These are phyloP conservation scores for Linum lewisii DNA, from an alignment of 345 rosid genomes.

Conservation along the genomic window DNA sequence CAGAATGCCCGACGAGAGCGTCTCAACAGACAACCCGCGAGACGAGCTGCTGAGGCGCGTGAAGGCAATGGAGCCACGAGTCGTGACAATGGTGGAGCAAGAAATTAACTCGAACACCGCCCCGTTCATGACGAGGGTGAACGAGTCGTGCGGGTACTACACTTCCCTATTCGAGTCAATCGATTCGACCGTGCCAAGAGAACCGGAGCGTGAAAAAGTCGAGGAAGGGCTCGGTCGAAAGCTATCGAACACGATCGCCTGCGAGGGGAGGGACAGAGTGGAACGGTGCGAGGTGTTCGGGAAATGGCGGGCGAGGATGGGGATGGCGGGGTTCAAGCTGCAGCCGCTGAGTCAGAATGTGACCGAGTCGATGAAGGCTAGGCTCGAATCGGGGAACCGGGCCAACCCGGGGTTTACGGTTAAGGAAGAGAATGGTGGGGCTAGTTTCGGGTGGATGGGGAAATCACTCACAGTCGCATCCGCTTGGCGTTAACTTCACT, in stretches of 20 bases:
- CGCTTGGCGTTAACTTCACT: constrained; percentile 68
- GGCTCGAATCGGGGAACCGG: constrained; percentile 38
- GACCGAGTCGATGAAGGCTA: constrained; percentile 46
- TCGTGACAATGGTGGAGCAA: constrained; percentile 71
- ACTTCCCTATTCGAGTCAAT: constrained; percentile 76
- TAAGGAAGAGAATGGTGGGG: constrained; percentile 71
- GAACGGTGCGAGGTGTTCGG: constrained; percentile 95
- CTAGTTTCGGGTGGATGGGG: constrained; percentile 81
- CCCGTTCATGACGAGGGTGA: constrained; percentile 49
- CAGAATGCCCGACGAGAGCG: constrained; percentile 82
- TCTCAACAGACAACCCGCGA: constrained; percentile 70
- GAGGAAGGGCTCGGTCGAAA: constrained; percentile 68
- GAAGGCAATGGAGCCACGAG: constrained; percentile 57
- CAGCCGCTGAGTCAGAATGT: constrained; percentile 42
- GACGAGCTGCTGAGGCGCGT: constrained; percentile 91
- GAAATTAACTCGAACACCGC: constrained; percentile 69
- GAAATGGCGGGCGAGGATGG: constrained; percentile 91
- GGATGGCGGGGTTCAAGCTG: constrained; percentile 82
- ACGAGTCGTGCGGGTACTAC: constrained; percentile 44
- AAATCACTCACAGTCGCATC: constrained; percentile 88
- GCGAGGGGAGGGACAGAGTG: constrained; percentile 75
- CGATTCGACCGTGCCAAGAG: constrained; percentile 41
- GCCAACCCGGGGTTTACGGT: constrained; percentile 64
- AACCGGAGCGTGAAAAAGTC: constrained; percentile 37
- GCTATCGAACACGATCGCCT: constrained; percentile 63